A percentile compares a stretch with the other conserved stretches of the same genome.
Evolutionary conservation across 1,139 yeast genomes (phyloP).

Genomic region (Pichia sp.): DNA sequence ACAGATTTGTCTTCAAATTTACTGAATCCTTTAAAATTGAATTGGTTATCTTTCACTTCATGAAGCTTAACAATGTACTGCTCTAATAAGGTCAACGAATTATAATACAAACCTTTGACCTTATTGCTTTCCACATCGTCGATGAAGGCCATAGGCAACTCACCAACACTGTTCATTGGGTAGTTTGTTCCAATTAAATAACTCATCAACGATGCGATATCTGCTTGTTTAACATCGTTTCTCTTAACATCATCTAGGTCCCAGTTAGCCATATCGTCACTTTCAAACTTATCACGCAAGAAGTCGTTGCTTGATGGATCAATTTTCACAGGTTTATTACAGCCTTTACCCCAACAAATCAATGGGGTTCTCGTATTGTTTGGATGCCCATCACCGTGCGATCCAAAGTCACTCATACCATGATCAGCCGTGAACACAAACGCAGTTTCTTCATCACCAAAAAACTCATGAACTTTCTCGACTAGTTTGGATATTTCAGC

Average conservation of each 20-base stretch:
- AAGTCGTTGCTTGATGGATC: constrained; percentile 30
- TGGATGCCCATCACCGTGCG: constrained; percentile 99
- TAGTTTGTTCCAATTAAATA: constrained; percentile 84
- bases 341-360: constrained; percentile 97
- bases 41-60: constrained; percentile 66
- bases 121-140: constrained; percentile 55
- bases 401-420: constrained; percentile 98
- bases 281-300: constrained; percentile 45
- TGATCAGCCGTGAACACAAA: constrained; percentile 97
- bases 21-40: constrained; percentile 63
- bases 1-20: constrained; percentile 50
- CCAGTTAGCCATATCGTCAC: constrained; percentile 66
- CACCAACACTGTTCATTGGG: constrained; percentile 94
- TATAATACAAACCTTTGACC: constrained; percentile 68
- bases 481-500: constrained; percentile 56
- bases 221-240: constrained; percentile 94
- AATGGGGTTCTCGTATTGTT: constrained; percentile 95
- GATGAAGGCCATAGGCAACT: constrained; percentile 73
- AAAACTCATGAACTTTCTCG: constrained; percentile 65
- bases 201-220: constrained; percentile 90
- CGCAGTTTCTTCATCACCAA: constrained; percentile 81
- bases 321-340: constrained; percentile 60
- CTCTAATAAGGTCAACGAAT: constrained; percentile 79
- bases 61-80: constrained; percentile 84
- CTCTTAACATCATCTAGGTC: constrained; percentile 63